Base-by-base conservation (phyloP, 768 basidiomycete species). In the Podaxis sp. region DNA sequence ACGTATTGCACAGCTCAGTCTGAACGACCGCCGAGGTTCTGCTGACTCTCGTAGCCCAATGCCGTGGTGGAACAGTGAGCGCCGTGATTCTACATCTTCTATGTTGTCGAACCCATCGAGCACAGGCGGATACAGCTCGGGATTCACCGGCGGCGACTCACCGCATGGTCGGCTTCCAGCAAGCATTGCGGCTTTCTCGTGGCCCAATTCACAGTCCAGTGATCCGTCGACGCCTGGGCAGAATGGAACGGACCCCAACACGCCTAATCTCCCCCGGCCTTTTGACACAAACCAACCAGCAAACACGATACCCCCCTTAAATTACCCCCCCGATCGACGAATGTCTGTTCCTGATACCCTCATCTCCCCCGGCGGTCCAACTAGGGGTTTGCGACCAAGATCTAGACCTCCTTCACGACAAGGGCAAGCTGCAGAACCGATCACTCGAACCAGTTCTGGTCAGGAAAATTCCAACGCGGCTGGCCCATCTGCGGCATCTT, bases 21-120 rank as follows among this genome's bases (percentile, higher is more conserved):
- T 93, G 66, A 84, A 89, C 70, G 91, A 94, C 71, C 88, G 91
- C 56, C 84, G 92, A 64, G 85, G 86, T 70, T 93, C 91, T 20
- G 80, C 87, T 26, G 91, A 93, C 73, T 83, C 87, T 17, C 83
- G 89, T 51, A 26, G 36, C 4, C n/a, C 52, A 33, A 77, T 78
- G 53, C 72, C 70, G 58, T 82, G 82, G 60, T 88, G 86, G 84
- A 84, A 48, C 57, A 81, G 81, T 66, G 90, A 90, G 67, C 80
- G 90, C 72, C 86, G 92, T 63, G 91, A 93, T 70, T 88, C 90
- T 36, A 75, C 87, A 63, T 86, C 89, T 56, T 87, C 89, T 56
- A 76, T 87, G 69, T 87, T 89, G 72, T 83, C 89, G 65, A 87
- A 82, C 69, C 79, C 83, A 61, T 84, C 87, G 15, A 76, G 74